These are phyloP conservation scores for Melanogaster broomeanus DNA, from an alignment of 768 basidiomycete species.

Conservation along the genomic window DNA sequence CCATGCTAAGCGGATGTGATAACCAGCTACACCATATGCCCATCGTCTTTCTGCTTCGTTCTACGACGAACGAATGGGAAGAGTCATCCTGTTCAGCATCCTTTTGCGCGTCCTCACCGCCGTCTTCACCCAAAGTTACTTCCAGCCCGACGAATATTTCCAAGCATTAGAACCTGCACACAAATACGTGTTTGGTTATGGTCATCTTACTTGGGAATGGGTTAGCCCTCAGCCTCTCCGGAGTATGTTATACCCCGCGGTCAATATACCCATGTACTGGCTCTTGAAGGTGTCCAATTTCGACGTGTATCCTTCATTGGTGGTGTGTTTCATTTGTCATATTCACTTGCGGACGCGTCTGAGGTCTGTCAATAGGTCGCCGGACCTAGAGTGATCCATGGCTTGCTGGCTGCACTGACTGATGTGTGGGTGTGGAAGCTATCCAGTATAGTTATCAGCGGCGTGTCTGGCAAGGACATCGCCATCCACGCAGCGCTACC, in stretches of 20 bases:
- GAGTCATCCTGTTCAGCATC: slow-evolving; percentile 37
- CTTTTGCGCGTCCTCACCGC: slow-evolving; percentile 60
- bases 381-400: slow-evolving; percentile 77
- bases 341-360: not conserved
- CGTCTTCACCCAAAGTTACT: slow-evolving; percentile 77
- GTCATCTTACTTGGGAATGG: slow-evolving; percentile 98
- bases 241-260: slow-evolving; percentile 76
- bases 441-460: slow-evolving; percentile 56
- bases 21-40: slow-evolving; percentile 26
- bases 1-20: slow-evolving; percentile 21
- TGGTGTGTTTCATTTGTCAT: slow-evolving; percentile 53
- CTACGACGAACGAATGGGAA: not conserved
- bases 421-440: slow-evolving; percentile 75
- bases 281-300: slow-evolving; percentile 56
- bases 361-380: slow-evolving; percentile 49
- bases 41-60: not conserved
- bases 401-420: slow-evolving; percentile 72
- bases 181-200: slow-evolving; percentile 86
- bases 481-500: slow-evolving; percentile 45
- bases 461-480: slow-evolving; percentile 38
- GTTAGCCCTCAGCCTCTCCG: slow-evolving; percentile 65
- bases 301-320: slow-evolving; percentile 47
- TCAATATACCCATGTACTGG: slow-evolving; percentile 83
- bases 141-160: slow-evolving; percentile 97
- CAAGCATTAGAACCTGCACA: slow-evolving; percentile 95